These are phyloP conservation scores for Echinochloa phyllopogon DNA, from an alignment of 176 grass and related monocot species.

Conservation along the genomic window DNA sequence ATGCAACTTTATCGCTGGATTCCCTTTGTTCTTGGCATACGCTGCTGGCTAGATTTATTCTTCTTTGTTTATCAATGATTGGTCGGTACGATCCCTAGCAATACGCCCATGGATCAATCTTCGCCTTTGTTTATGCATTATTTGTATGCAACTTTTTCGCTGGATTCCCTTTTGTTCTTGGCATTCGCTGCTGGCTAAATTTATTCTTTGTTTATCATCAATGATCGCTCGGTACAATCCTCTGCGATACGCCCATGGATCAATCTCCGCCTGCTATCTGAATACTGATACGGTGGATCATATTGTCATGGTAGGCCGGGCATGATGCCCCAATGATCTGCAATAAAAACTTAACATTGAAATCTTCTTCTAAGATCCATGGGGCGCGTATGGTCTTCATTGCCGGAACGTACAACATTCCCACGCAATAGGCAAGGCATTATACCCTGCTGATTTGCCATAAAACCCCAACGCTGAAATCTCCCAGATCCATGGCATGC, in stretches of 20 bases:
- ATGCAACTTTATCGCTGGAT: background rate
- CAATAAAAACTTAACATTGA: conserved; percentile 20
- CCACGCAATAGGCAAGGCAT: background rate
- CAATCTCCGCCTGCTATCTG: background rate
- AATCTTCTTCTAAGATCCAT: background rate
- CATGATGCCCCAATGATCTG: conserved; percentile 31
- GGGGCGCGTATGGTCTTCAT: conserved; percentile 18
- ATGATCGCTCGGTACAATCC: background rate
- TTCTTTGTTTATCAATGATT: background rate
- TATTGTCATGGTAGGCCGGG: background rate
- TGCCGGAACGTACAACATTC: conserved; percentile 3
- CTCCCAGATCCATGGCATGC: background rate
- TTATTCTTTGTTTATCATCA: background rate
- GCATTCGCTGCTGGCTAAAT: background rate
- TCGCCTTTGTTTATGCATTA: background rate
- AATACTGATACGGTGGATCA: conserved; percentile 6
- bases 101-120: background rate
- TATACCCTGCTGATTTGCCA: conserved; percentile 33
- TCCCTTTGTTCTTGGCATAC: background rate
- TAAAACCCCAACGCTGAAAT: conserved; percentile 11
- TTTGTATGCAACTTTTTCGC: background rate
- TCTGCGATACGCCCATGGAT: background rate
- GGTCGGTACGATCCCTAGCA: background rate
- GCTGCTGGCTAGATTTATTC: background rate
- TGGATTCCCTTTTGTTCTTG: background rate